Evolutionary conservation across 331 rosid species (phyloP).

Genomic region (Arachis monticola): DNA sequence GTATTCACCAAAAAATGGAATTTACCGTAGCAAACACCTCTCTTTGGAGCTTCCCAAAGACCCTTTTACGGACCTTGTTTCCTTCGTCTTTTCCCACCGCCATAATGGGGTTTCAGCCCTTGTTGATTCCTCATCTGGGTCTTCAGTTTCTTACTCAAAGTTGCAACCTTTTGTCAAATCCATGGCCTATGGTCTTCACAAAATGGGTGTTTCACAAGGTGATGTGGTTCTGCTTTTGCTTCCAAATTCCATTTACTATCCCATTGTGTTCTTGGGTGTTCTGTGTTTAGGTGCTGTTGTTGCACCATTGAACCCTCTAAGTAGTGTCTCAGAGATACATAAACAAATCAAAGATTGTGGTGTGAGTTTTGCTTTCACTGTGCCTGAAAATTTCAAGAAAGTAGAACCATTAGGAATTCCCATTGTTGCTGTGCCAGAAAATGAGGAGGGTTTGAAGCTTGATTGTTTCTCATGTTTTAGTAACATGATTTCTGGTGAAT

Average conservation of each 20-base stretch:
- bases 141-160: conserved; percentile 62
- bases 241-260: conserved; percentile 77
- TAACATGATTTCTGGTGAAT: conserved; percentile 46
- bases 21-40: conserved; percentile 57
- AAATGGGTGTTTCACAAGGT: conserved; percentile 66
- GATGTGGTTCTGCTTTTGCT: conserved; percentile 68
- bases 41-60: conserved; percentile 53
- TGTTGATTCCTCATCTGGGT: conserved; percentile 70
- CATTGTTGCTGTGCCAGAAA: conserved; percentile 63
- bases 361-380: conserved; percentile 56
- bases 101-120: conserved; percentile 72
- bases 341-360: conserved; percentile 58
- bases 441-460: conserved; percentile 38
- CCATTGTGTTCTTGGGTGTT: conserved; percentile 61
- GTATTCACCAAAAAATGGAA: conserved; percentile 71
- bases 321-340: conserved; percentile 60
- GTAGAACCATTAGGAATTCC: conserved; percentile 54
- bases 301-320: conserved; percentile 72
- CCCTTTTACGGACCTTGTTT: conserved; percentile 75
- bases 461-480: conserved; percentile 46
- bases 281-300: conserved; percentile 69
- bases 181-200: conserved; percentile 69
- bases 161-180: conserved; percentile 61
- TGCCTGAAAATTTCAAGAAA: conserved; percentile 43
- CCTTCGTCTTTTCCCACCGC: conserved; percentile 64